phyloP scores from a whole-genome alignment of 768 basidiomycete species.

The Harrya chromipes region DNA sequence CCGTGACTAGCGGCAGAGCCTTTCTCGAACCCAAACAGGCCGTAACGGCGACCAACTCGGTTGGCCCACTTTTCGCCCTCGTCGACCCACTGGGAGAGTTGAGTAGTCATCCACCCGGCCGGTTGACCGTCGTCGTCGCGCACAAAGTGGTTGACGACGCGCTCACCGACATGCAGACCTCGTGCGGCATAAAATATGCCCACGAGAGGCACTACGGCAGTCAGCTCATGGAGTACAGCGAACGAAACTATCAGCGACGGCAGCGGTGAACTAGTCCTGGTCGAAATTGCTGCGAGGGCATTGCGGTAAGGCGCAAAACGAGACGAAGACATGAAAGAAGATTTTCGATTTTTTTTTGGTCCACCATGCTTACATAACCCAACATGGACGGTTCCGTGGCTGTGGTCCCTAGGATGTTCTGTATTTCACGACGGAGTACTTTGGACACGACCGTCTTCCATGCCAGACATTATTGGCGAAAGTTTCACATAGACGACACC shows the following conservation, averaged over 20 bases:
- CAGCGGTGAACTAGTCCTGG: conserved; percentile 69
- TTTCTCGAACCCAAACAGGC: conserved; percentile 75
- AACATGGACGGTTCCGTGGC: background rate
- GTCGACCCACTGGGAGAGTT: conserved; percentile 59
- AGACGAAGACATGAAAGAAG: conserved; percentile 21
- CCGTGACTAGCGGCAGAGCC: conserved; percentile 15
- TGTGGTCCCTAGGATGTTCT: too few species aligned
- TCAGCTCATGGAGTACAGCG: conserved; percentile 80
- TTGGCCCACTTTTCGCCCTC: conserved; percentile 75
- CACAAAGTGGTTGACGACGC: conserved; percentile 46
- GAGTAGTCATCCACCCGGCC: conserved; percentile 41
- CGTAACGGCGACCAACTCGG: conserved; percentile 73
- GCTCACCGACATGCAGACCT: conserved; percentile 65
- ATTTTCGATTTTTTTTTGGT: background rate
- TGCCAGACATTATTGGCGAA: conserved; percentile 4
- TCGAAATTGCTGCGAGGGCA: conserved; percentile 57
- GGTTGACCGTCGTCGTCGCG: conserved; percentile 14
- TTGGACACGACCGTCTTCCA: background rate
- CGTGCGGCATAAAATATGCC: conserved; percentile 71
- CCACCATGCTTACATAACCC: conserved; percentile 20
- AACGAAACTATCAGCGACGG: conserved; percentile 79
- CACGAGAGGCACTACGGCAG: conserved; percentile 73
- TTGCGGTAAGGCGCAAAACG: conserved; percentile 48
- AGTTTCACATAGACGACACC: conserved; percentile 24
- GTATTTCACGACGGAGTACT: conserved; percentile 3